A percentile compares a stretch with the other conserved stretches of the same genome.
phyloP scores from a whole-genome alignment of 352 stramenopile genomes.

The Peronospora tabacina region DNA sequence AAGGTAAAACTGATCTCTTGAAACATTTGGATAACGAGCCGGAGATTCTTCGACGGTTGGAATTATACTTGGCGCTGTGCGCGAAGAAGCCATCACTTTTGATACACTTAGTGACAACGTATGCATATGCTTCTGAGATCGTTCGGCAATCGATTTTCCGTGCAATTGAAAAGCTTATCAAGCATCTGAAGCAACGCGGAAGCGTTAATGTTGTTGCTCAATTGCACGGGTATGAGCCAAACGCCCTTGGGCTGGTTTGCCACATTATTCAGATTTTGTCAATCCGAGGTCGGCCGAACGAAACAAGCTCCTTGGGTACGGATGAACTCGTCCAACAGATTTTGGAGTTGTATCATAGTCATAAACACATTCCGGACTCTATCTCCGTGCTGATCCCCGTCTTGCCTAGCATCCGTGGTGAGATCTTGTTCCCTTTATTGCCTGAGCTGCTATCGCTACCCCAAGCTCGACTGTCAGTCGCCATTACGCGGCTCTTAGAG shows the following conservation, averaged over 20 bases:
- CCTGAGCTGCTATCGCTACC: slow-evolving; percentile 51
- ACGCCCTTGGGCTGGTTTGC: slow-evolving; percentile 57
- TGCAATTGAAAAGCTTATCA: slow-evolving; percentile 81
- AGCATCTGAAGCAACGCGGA: slow-evolving; percentile 67
- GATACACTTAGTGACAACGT: slow-evolving; percentile 47
- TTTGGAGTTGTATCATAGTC: slow-evolving; percentile 50
- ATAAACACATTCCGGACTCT: slow-evolving; percentile 49
- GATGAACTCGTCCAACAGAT: slow-evolving; percentile 57
- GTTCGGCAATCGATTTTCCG: slow-evolving; percentile 64
- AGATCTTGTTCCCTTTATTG: slow-evolving; percentile 55
- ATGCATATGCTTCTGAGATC: slow-evolving; percentile 48
- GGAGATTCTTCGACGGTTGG: slow-evolving; percentile 59
- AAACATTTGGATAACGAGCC: slow-evolving; percentile 37
- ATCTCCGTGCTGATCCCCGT: slow-evolving; percentile 68
- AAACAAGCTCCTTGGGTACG: slow-evolving; percentile 25
- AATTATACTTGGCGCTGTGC: slow-evolving; percentile 65
- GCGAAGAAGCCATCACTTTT: slow-evolving; percentile 68
- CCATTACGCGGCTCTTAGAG: slow-evolving; percentile 64
- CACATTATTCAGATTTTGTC: slow-evolving; percentile 74
- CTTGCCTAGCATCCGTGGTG: slow-evolving; percentile 42
- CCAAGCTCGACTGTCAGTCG: slow-evolving; percentile 45
- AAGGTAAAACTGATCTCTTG: slow-evolving; percentile 32
- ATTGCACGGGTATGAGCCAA: slow-evolving; percentile 51
- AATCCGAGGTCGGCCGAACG: slow-evolving; percentile 30
- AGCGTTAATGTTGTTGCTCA: slow-evolving; percentile 54